Conservation (phyloP, 352 stramenopile genomes). For the Phytophthora hibernalis region DNA sequence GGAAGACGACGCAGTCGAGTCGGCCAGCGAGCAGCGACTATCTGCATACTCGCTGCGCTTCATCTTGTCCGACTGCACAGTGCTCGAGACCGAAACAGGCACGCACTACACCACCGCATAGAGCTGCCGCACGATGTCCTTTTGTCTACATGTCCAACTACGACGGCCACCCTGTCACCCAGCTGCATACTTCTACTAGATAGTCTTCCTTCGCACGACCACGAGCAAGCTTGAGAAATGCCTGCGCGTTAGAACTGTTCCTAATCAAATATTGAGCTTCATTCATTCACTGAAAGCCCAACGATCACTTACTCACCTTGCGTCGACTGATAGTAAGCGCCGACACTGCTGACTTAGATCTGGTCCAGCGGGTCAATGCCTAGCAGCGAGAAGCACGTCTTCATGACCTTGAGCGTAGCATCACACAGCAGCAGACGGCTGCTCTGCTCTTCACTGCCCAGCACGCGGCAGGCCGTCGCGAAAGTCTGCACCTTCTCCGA, state of each 20-base stretch:
- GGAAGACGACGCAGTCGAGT: conserved; percentile 47
- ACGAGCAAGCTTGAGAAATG: conserved; percentile 37
- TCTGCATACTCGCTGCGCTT: conserved; percentile 85
- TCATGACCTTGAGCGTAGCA: conserved; percentile 96
- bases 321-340: conserved; percentile 5
- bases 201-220: conserved; percentile 37
- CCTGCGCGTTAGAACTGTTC: conserved; percentile 39
- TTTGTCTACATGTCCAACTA: conserved; percentile 44
- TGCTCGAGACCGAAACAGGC: conserved; percentile 71
- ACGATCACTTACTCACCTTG: conserved; percentile 18
- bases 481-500: conserved; percentile 98
- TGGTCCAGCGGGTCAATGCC: conserved; percentile 94
- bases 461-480: conserved; percentile 97
- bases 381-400: conserved; percentile 92
- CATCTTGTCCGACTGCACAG: conserved; percentile 78
- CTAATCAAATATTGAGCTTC: conserved; percentile 52
- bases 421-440: conserved; percentile 97
- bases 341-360: conserved; percentile 78
- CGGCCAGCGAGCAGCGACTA: conserved; percentile 38
- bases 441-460: conserved; percentile 95
- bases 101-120: conserved; percentile 57
- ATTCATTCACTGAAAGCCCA: conserved; percentile 32
- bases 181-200: conserved; percentile 21
- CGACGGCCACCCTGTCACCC: conserved; percentile 17
- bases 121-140: conserved; percentile 30